Conservation (phyloP, 805 yeast genomes). For the Ogataea nonfermentans region DNA sequence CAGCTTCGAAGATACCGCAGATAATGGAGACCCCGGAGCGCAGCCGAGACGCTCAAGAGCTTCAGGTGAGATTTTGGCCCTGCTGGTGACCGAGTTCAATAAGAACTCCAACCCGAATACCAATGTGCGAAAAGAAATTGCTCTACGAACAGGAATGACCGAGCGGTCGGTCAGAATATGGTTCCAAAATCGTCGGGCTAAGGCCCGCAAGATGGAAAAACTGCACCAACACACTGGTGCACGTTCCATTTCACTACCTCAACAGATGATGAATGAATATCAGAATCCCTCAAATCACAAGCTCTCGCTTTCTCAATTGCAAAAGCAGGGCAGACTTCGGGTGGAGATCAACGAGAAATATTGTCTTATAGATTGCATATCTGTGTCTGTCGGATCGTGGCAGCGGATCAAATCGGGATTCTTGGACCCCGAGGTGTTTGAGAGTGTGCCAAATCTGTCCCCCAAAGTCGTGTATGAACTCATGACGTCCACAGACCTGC, state of each 20-base stretch:
- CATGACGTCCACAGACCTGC: conserved; percentile 67
- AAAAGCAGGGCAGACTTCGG: conserved; percentile 37
- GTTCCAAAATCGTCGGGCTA: conserved; percentile 89
- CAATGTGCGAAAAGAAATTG: conserved; percentile 63
- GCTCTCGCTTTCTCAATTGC: conserved; percentile 20
- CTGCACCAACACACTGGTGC: conserved; percentile 30
- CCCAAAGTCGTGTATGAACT: conserved; percentile 62
- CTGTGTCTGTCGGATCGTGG: conserved; percentile 78
- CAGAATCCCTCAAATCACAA: conserved; percentile 14
- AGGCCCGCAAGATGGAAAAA: conserved; percentile 64
- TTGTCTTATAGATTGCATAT: conserved; percentile 60
- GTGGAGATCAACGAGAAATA: conserved; percentile 62
- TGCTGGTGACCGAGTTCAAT: conserved; percentile 65
- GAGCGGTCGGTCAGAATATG: conserved; percentile 89
- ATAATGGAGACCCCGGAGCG: conserved; percentile 7
- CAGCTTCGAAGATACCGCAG: conserved; percentile 2
- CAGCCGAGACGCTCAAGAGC: conserved; percentile 37
- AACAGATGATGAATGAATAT: conserved; percentile 1
- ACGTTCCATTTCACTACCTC: neutral
- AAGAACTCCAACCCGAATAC: conserved; percentile 75
- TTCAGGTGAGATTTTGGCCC: conserved; percentile 68
- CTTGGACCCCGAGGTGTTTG: conserved; percentile 39
- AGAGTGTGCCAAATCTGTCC: conserved; percentile 56
- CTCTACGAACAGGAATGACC: conserved; percentile 73
- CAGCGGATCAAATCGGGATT: conserved; percentile 71